Conservation (phyloP, 2,329 filamentous ascomycete genomes). For the Diplodia mutila region DNA sequence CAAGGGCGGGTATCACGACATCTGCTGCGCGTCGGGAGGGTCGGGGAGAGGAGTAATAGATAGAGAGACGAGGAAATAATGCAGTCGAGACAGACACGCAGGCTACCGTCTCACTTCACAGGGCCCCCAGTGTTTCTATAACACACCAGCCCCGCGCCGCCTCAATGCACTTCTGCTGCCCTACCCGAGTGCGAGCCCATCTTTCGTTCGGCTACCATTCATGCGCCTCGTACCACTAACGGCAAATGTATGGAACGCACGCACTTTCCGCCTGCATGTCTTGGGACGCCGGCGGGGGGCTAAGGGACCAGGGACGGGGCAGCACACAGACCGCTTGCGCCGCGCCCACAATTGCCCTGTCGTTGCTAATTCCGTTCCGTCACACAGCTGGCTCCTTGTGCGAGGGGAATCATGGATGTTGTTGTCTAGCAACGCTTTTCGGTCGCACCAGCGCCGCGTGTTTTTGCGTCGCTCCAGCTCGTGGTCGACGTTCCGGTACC, state of each 20-base stretch:
- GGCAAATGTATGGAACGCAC: not conserved
- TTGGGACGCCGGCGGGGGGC: not conserved
- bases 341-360: no score
- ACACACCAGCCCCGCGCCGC: not conserved
- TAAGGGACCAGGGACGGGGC: no score
- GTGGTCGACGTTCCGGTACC: not conserved
- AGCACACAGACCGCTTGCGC: no score
- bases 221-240: slow-evolving; percentile 3
- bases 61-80: no score
- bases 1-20: slow-evolving; percentile 23
- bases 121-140: not conserved
- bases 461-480: not conserved
- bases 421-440: not conserved
- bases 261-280: slow-evolving; percentile 8
- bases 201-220: not conserved
- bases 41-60: not conserved
- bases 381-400: not conserved
- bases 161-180: not conserved
- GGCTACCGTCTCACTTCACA: not conserved
- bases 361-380: slow-evolving; percentile 6
- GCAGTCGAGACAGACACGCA: no score
- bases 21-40: not conserved
- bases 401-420: not conserved
- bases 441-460: not conserved
- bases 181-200: not conserved